Evolutionary conservation across 2,329 filamentous ascomycete genomes (phyloP).

Genomic region (Fonsecaea pugnacius): DNA sequence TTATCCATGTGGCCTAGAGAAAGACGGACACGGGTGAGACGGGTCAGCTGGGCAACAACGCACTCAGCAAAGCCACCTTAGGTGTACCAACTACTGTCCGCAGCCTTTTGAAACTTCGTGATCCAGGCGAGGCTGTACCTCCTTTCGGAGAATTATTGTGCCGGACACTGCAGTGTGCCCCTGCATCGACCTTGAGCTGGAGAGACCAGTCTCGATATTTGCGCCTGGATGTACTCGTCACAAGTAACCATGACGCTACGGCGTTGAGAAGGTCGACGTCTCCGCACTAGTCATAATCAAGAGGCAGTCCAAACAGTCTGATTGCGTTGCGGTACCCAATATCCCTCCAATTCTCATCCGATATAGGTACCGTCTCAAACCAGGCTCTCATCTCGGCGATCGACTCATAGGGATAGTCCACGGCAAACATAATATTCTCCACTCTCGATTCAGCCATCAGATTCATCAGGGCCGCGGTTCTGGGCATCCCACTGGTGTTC

Average conservation of each 20-base stretch:
- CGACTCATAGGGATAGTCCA: constrained; percentile 41
- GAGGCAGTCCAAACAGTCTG: constrained; percentile 17
- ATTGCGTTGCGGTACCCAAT: constrained; percentile 28
- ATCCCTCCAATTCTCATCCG: constrained; percentile 24
- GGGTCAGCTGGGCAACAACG: neutral
- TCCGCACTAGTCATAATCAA: constrained; percentile 16
- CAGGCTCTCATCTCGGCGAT: constrained; percentile 32
- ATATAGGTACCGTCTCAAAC: constrained; percentile 24
- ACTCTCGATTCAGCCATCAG: constrained; percentile 46
- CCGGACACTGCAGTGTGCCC: neutral
- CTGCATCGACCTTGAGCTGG: neutral
- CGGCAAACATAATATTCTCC: constrained; percentile 47
- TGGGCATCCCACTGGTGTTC: constrained; percentile 25
- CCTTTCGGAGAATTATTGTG: neutral
- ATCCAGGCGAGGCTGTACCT: neutral
- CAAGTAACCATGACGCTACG: no score
- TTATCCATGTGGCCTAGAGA: neutral
- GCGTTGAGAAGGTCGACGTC: no score
- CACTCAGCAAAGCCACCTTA: no score
- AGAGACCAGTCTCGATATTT: neutral
- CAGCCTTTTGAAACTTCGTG: neutral
- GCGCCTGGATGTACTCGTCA: neutral
- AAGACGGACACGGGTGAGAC: neutral
- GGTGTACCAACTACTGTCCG: no score
- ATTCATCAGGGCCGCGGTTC: constrained; percentile 45